phyloP scores from a whole-genome alignment of 805 yeast species.

The Maudiozyma pseudohumilis region DNA sequence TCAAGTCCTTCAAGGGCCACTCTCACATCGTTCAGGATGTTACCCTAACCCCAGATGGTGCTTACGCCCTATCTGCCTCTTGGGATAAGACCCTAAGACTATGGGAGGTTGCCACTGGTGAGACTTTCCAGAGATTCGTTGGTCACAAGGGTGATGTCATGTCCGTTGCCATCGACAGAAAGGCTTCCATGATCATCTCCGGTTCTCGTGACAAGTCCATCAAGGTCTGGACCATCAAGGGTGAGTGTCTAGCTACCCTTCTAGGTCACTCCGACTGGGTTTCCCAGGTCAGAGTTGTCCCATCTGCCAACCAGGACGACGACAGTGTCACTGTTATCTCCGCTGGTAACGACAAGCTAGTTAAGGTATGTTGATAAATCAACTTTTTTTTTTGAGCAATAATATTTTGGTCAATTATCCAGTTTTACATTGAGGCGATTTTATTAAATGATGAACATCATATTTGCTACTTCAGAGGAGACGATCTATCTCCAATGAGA shows the following conservation, averaged over 20 bases:
- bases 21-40: slow-evolving; percentile 98
- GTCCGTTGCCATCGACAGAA: slow-evolving; percentile 91
- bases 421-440: slow-evolving; percentile 5
- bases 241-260: slow-evolving; percentile 91
- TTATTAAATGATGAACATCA: slow-evolving; percentile 57
- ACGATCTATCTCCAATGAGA: slow-evolving; percentile 76
- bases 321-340: slow-evolving; percentile 72
- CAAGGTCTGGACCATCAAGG: slow-evolving; percentile 98
- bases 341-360: slow-evolving; percentile 98
- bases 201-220: slow-evolving; percentile 99
- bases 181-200: slow-evolving; percentile 96
- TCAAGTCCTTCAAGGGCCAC: slow-evolving; percentile 96
- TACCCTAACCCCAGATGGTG: slow-evolving; percentile 95
- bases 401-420: slow-evolving; percentile 1
- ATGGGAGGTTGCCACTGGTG: slow-evolving; percentile 95
- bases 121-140: slow-evolving; percentile 85
- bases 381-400: slow-evolving; percentile 4
- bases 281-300: slow-evolving; percentile 94
- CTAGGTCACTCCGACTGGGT: slow-evolving; percentile 99
- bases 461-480: slow-evolving; percentile 99
- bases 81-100: slow-evolving; percentile 99
- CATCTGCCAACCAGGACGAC: slow-evolving; percentile 40
- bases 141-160: slow-evolving; percentile 98
- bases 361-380: slow-evolving; percentile 73
- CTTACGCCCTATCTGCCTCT: slow-evolving; percentile 95